Evolutionary conservation across 306 rosid species (phyloP), one percentile per base, ranked within the genome.

Genomic region (Ziziphus jujuba): DNA sequence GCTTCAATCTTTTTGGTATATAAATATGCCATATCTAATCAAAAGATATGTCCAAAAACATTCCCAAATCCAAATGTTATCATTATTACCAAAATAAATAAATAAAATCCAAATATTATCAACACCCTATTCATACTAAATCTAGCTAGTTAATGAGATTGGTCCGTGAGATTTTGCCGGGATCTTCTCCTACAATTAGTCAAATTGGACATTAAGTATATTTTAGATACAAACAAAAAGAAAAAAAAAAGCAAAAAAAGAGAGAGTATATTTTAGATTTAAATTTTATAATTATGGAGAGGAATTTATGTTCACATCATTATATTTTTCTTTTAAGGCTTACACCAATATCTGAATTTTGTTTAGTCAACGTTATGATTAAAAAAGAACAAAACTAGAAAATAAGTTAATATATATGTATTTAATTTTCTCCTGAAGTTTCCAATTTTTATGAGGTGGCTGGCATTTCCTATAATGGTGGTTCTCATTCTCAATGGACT

Each of bases 131-230:
- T 73, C 65, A 20, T 75, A 56, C 60, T 70, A 72, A 47, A 80
- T 84, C 76, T 75, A 62, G 38, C 64, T 40, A 62, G 51, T 53
- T 65, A 70, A 44, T 7, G 35, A 33, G 65, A 82, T 78, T 80
- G 77, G 76, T 71, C 54, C 61, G 73, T 50, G 78, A 69, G 81
- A 87, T 87, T 77, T 73, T 65, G 72, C 60, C 63, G 35, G 28
- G 78, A 84, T 84, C 70, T 80, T 80, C 75, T 56, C 60, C 24
- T 68, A 54, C 63, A 15, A 31, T 50, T 61, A 34, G 81, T 72
- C 87, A 81, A 84, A 72, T 50, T 25, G 65, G 45, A 20, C 72
- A 13, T 31, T 67, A 51, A 56, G 48, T 36, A 25, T 51, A 50
- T n/a, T n/a, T n/a, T n/a, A n/a, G n/a, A n/a, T n/a, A n/a, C n/a